Base-by-base conservation (phyloP, 441 rosid genomes). In the Gossypium laxum region DNA sequence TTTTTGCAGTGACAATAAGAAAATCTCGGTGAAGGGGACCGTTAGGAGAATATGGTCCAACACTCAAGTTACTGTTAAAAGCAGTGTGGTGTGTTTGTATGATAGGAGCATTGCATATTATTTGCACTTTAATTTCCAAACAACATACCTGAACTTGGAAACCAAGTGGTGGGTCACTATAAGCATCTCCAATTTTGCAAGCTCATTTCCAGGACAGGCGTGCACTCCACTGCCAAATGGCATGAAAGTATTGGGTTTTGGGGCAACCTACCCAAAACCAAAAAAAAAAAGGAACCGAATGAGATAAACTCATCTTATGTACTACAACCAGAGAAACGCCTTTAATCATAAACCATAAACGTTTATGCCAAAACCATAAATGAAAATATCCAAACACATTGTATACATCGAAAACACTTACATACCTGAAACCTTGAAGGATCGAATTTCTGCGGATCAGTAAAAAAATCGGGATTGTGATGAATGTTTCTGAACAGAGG, bases 151-250 rank as follows among this genome's bases (percentile, higher is more conserved):
- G 83, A 82, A 89, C 38, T 86, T 84, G 79, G 85, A 81, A 58
- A 77, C 88, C 72, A 89, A 67, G 70, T 87, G 91, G 76, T 89
- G 92, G 80, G 67, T 77, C 77, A 89, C 19, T 8, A 87, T 71
- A 11, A 87, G 87, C 81, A 87, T 85, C 85, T 89, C 92, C 77
- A 87, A 76, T 87, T 85, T 87, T 66, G 95, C 92, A 69, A 89
- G 87, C 72, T 89, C 92, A 75, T 87, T 89, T 74, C 90, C 95
- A 0, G 95, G 95, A 69, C 92, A 89, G 55, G 88, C 82, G 78
- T 89, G 95, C 10, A 58, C 85, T 70, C 95, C 91, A 72, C 77
- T 82, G 21, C 95, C 95, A 75, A 89, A 87, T 79, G 95, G 92
- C 89, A 85, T 76, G 67, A 82, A 89, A 47, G 89, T 87, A 72